phyloP scores from a whole-genome alignment of 2,329 filamentous ascomycete genomes.

The Pseudocercospora ulei region DNA sequence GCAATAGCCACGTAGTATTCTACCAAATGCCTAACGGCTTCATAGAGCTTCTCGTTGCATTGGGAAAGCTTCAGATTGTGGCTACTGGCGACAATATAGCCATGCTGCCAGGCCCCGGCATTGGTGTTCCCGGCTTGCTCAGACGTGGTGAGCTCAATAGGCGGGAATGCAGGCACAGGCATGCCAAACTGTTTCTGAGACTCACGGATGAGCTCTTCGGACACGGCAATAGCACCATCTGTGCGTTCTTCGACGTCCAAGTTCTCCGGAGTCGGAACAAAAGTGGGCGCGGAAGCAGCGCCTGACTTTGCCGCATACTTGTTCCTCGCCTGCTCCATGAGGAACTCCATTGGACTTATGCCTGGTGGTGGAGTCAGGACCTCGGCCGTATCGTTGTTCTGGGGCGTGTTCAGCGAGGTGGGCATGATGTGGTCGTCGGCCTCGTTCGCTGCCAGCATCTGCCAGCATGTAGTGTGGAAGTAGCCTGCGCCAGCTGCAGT shows the following conservation, averaged over 20 bases:
- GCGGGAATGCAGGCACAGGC: conserved; percentile 7
- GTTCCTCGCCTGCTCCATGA: conserved; percentile 16
- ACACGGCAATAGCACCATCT: conserved; percentile 17
- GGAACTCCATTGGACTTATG: conserved; percentile 12
- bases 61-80: not conserved
- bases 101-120: conserved; percentile 12
- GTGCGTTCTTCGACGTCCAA: conserved; percentile 15
- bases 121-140: conserved; percentile 14
- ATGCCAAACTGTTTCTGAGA: conserved; percentile 13
- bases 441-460: conserved; percentile 12
- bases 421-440: not conserved
- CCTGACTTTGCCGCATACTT: conserved; percentile 10
- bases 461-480: not conserved
- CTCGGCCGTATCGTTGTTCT: conserved; percentile 2
- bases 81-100: conserved; percentile 4
- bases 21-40: conserved; percentile 9
- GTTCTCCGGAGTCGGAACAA: conserved; percentile 9
- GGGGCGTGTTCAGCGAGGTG: conserved; percentile 12
- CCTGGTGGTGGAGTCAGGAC: conserved; percentile 13
- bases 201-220: conserved; percentile 9
- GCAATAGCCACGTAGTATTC: too few relatives aligned
- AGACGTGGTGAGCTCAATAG: conserved; percentile 9
- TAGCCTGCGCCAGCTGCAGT: not conserved
- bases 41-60: conserved; percentile 10
- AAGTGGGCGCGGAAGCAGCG: not conserved